Conservation (phyloP, 345 rosid genomes). For the Euphorbia peplus region DNA sequence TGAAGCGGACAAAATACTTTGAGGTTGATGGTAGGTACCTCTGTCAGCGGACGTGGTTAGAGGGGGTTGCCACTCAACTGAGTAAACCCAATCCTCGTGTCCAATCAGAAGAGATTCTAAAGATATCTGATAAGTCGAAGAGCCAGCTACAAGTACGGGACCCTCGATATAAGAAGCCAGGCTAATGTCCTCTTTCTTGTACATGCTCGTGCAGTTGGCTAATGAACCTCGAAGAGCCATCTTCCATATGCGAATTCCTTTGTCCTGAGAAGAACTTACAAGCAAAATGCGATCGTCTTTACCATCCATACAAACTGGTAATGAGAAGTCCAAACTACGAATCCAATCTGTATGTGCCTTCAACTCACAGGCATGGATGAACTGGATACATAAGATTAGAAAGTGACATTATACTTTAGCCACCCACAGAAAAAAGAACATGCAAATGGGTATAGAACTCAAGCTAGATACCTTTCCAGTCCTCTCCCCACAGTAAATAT, state of each 20-base stretch:
- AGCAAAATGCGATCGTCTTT: constrained; percentile 55
- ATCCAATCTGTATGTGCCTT: constrained; percentile 98
- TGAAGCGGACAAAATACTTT: constrained; percentile 79
- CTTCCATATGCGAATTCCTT: constrained; percentile 88
- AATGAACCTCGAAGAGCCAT: constrained; percentile 40
- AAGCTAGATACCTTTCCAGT: constrained; percentile 59
- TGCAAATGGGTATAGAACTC: not conserved
- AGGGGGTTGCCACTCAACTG: constrained; percentile 96
- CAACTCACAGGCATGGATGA: constrained; percentile 72
- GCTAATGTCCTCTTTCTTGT: constrained; percentile 52
- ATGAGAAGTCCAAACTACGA: constrained; percentile 90
- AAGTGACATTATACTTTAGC: constrained; percentile 7
- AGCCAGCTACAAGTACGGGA: constrained; percentile 65
- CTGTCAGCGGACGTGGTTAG: constrained; percentile 26
- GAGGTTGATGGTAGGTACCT: constrained; percentile 49
- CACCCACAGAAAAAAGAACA: constrained; percentile 1
- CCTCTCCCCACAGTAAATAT: constrained; percentile 67
- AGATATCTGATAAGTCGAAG: constrained; percentile 74
- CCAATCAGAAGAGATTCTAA: constrained; percentile 90
- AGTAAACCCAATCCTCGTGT: constrained; percentile 98
- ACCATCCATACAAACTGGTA: constrained; percentile 42
- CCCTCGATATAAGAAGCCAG: constrained; percentile 89
- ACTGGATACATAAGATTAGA: constrained; percentile 39
- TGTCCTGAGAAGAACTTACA: constrained; percentile 96
- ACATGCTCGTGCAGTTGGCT: constrained; percentile 29